Evolutionary conservation across 192 early-diverging fungal species (phyloP).

Genomic region (Chytriomyces hyalinus): DNA sequence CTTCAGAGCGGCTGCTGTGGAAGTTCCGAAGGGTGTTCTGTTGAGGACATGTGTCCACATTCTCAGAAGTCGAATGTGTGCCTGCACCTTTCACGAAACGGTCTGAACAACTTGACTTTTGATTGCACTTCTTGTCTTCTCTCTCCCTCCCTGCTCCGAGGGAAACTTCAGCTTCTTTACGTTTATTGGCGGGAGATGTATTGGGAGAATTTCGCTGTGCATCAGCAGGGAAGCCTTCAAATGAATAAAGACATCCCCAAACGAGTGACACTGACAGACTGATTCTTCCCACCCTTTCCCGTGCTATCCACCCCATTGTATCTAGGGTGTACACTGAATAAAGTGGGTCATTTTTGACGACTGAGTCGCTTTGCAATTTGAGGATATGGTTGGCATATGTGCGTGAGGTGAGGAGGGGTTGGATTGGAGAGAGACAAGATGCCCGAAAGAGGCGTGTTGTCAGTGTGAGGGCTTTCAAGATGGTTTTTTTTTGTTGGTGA

Average conservation of each 20-base stretch:
- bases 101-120: too few relatives aligned
- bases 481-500: too few relatives aligned
- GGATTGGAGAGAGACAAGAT: neutral
- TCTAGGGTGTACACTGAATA: constrained; percentile 25
- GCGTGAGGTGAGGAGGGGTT: neutral
- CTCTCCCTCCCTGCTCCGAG: neutral
- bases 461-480: neutral
- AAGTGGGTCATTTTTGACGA: neutral
- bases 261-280: neutral
- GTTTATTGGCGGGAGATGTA: neutral
- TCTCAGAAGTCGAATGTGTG: too few relatives aligned
- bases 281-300: constrained; percentile 28
- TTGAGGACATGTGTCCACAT: too few relatives aligned
- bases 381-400: neutral
- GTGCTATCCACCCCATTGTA: constrained; percentile 15
- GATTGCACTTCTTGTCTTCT: too few relatives aligned
- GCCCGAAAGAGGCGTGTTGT: neutral
- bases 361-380: neutral
- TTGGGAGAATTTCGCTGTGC: neutral
- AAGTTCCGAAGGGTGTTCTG: too few relatives aligned
- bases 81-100: too few relatives aligned
- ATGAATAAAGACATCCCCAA: neutral
- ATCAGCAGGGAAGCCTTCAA: neutral
- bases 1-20: too few relatives aligned
- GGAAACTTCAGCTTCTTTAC: neutral